Evolutionary conservation across 2,329 filamentous ascomycete species (phyloP).

Genomic region (Scorias spongiosa): DNA sequence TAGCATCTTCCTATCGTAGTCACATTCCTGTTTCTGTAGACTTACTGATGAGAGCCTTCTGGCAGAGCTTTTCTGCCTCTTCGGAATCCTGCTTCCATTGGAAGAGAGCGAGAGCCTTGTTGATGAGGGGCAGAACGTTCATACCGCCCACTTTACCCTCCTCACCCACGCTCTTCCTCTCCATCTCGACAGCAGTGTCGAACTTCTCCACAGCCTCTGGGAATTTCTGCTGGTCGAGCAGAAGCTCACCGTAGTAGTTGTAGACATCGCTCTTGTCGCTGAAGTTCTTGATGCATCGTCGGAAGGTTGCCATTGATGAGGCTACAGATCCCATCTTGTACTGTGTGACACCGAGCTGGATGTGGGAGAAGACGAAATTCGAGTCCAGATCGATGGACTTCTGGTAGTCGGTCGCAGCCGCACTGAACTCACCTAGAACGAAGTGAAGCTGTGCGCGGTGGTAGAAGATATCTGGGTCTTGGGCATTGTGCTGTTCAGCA

Average conservation of each 20-base stretch:
- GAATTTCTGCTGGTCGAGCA: conserved; percentile 93
- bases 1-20: conserved; percentile 14
- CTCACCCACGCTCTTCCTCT: conserved; percentile 55
- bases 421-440: conserved; percentile 83
- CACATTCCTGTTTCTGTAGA: conserved; percentile 10
- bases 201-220: conserved; percentile 95
- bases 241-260: conserved; percentile 97
- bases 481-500: conserved; percentile 68
- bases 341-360: conserved; percentile 95
- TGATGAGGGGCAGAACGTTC: conserved; percentile 95
- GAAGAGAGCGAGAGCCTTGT: conserved; percentile 93
- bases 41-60: conserved; percentile 93
- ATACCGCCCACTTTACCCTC: conserved; percentile 68
- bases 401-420: conserved; percentile 96
- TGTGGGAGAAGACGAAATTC: conserved; percentile 98
- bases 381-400: conserved; percentile 95
- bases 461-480: conserved; percentile 96
- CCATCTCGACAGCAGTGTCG: conserved; percentile 95
- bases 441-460: conserved; percentile 97
- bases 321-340: conserved; percentile 99
- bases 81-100: conserved; percentile 96
- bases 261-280: conserved; percentile 93
- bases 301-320: conserved; percentile 96
- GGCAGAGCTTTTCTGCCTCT: conserved; percentile 89
- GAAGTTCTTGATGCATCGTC: conserved; percentile 96